A percentile compares a stretch with the other conserved stretches of the same genome.
Conservation (phyloP, 495 filamentous ascomycete genomes). For the Tuber umbilicatum region DNA sequence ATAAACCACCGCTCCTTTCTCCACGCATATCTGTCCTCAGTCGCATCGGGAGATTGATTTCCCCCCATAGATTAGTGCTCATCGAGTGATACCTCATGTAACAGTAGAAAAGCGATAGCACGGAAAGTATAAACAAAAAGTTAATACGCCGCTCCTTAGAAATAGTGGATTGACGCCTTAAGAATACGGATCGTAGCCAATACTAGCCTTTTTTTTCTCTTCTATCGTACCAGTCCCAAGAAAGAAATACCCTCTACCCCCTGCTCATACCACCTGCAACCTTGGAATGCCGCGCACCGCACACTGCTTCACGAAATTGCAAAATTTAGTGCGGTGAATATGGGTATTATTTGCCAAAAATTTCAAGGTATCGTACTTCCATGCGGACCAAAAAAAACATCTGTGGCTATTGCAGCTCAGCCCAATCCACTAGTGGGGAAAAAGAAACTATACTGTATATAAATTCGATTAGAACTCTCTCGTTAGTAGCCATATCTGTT, state of each 20-base stretch:
- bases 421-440: too few relatives aligned
- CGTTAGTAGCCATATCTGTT: too few relatives aligned
- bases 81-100: background rate
- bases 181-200: background rate
- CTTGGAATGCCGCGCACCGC: background rate
- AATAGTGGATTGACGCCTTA: background rate
- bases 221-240: background rate
- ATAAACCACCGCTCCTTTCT: background rate
- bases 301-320: background rate
- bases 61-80: background rate
- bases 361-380: too few relatives aligned
- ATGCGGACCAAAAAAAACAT: too few relatives aligned
- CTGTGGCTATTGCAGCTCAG: too few relatives aligned
- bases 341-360: background rate
- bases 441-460: too few relatives aligned
- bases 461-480: too few relatives aligned
- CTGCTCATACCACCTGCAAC: too few relatives aligned
- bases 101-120: background rate
- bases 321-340: background rate
- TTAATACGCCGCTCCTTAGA: background rate
- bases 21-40: too few relatives aligned
- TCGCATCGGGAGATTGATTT: background rate
- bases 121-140: too few relatives aligned
- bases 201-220: background rate
- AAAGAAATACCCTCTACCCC: background rate